These are phyloP conservation scores for Diaporthe caulivora DNA, from an alignment of 2,329 filamentous ascomycete genomes.

Conservation along the genomic window DNA sequence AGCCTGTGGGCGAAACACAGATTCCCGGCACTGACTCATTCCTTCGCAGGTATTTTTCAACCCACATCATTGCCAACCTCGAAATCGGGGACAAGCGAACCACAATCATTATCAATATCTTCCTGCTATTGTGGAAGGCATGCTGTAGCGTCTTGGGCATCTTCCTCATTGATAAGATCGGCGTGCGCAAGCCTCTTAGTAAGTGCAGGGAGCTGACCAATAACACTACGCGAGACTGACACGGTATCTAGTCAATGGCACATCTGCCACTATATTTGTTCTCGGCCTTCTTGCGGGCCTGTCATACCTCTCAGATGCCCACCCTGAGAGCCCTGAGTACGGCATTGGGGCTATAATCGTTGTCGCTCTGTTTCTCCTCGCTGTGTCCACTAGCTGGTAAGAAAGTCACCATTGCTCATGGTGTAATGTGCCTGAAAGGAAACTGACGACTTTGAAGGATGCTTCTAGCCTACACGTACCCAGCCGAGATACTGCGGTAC, in stretches of 20 bases:
- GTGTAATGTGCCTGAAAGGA: no score
- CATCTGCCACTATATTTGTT: background rate
- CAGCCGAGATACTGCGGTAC: background rate
- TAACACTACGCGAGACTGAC: background rate
- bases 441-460: background rate
- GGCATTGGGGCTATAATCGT: background rate
- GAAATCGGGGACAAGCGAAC: background rate
- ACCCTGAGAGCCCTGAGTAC: background rate
- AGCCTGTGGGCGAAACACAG: no score
- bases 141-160: background rate
- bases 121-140: background rate
- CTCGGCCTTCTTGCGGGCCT: background rate
- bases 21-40: background rate
- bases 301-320: constrained; percentile 6
- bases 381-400: constrained; percentile 10
- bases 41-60: background rate
- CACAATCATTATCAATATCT: constrained; percentile 13
- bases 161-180: background rate
- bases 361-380: background rate
- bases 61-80: constrained; percentile 4
- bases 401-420: no score
- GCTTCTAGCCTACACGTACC: constrained; percentile 6
- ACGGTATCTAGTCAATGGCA: background rate
- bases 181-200: background rate
- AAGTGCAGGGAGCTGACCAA: background rate